These are phyloP conservation scores for Cutaneotrichosporon dermatis DNA, from an alignment of 1,284 basidiomycete species.

Conservation along the genomic window DNA sequence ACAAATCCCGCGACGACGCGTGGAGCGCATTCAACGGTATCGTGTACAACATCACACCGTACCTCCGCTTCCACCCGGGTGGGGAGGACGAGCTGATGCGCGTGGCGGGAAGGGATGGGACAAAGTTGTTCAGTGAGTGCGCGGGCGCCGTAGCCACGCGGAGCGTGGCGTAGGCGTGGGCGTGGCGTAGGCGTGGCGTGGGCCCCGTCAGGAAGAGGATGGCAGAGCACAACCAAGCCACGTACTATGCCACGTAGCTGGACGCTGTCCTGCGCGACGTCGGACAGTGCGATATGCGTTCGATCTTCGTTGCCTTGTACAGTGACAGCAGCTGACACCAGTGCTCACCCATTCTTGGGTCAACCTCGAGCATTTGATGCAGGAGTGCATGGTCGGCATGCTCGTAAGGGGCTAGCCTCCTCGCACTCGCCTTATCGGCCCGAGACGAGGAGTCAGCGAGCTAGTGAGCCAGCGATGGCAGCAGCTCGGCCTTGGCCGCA, in stretches of 20 bases:
- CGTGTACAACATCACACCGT: constrained; percentile 95
- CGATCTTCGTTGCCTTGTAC: background rate
- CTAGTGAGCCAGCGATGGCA: too few species aligned
- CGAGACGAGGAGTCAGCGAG: too few species aligned
- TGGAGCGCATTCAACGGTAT: constrained; percentile 91
- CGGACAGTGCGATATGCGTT: too few species aligned
- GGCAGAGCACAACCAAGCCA: too few species aligned
- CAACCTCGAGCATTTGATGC: constrained; percentile 88
- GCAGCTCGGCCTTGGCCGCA: too few species aligned
- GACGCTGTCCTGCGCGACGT: too few species aligned
- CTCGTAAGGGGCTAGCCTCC: constrained; percentile 59
- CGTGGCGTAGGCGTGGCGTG: too few species aligned
- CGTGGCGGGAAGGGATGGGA: constrained; percentile 91
- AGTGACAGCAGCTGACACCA: constrained; percentile 20
- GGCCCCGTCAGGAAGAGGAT: too few species aligned
- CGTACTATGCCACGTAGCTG: too few species aligned
- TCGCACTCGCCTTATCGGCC: too few species aligned
- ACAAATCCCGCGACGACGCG: constrained; percentile 65
- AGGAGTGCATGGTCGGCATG: constrained; percentile 84
- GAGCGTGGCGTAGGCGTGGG: too few species aligned
- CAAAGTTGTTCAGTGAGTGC: constrained; percentile 78
- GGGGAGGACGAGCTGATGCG: constrained; percentile 92
- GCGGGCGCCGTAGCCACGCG: background rate
- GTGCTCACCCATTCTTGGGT: constrained; percentile 77
- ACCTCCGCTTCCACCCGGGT: constrained; percentile 88